phyloP scores from a whole-genome alignment of 2,329 filamentous ascomycete species.

The Alternaria tenuissima region DNA sequence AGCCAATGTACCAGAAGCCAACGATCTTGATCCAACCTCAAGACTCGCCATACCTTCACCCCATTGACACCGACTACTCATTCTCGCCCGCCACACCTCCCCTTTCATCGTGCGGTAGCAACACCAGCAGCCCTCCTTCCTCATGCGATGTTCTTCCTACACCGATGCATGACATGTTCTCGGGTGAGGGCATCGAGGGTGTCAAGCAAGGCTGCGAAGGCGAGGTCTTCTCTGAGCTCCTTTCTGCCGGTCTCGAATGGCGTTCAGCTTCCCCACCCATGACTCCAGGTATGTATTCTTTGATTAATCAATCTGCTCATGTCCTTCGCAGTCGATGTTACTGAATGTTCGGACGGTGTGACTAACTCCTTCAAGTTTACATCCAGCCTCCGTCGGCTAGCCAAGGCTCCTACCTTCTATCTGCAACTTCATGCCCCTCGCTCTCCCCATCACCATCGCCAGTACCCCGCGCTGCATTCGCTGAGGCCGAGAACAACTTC shows the following conservation, averaged over 20 bases:
- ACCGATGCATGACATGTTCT: conserved; percentile 81
- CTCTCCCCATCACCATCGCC: conserved; percentile 87
- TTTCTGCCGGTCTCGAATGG: conserved; percentile 78
- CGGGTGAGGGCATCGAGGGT: conserved; percentile 49
- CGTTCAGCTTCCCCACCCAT: conserved; percentile 82
- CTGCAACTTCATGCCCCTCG: conserved; percentile 78
- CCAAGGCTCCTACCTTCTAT: conserved; percentile 73
- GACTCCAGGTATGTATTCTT: conserved; percentile 78
- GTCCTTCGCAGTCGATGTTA: not conserved
- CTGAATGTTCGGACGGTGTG: conserved; percentile 4
- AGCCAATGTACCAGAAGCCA: conserved; percentile 77
- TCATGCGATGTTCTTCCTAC: conserved; percentile 80
- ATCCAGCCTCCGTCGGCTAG: conserved; percentile 73
- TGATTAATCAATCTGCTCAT: not conserved
- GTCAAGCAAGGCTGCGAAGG: conserved; percentile 69
- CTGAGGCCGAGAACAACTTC: conserved; percentile 80
- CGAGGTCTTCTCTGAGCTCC: conserved; percentile 74
- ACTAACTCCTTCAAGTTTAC: conserved; percentile 62
- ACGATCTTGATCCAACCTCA: conserved; percentile 72
- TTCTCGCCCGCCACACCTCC: conserved; percentile 88
- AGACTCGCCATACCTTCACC: conserved; percentile 60
- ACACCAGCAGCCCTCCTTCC: conserved; percentile 81
- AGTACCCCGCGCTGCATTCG: conserved; percentile 72
- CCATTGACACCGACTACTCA: conserved; percentile 78
- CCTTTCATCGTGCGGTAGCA: conserved; percentile 84